These are phyloP conservation scores for Fomitopsis palustris DNA, from an alignment of 1,284 basidiomycete species.

Conservation along the genomic window DNA sequence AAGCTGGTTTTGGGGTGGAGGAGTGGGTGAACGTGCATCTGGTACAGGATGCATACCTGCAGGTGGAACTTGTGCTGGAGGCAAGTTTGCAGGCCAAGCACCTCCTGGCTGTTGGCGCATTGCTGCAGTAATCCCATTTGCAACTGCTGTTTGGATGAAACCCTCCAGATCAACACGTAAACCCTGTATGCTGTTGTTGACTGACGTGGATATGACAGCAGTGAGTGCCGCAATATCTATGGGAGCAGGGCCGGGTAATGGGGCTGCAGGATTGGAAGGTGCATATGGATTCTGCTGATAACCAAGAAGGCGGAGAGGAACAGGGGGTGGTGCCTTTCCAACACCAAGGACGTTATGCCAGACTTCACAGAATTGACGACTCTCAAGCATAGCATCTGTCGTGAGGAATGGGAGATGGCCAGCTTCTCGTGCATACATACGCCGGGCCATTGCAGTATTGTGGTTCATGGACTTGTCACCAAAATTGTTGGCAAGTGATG, in stretches of 20 bases:
- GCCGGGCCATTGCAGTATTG: not conserved
- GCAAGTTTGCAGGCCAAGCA: not conserved
- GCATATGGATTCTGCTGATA: not conserved
- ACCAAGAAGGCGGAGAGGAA: not conserved
- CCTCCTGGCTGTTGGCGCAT: no score
- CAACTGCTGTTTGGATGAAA: no score
- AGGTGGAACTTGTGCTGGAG: not conserved
- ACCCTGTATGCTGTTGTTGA: no score
- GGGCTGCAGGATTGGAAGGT: no score
- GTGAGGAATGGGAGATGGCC: slow-evolving; percentile 2
- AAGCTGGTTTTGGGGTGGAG: no score
- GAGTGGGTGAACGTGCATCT: no score
- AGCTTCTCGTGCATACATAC: not conserved
- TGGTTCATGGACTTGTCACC: not conserved
- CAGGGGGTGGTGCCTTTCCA: not conserved
- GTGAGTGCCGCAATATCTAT: no score
- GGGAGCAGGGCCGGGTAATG: no score
- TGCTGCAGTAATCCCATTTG: no score
- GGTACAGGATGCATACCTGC: no score
- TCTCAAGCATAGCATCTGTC: slow-evolving; percentile 2
- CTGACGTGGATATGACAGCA: no score
- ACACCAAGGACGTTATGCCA: slow-evolving; percentile 2
- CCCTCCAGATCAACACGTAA: no score
- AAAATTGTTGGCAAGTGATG: not conserved
- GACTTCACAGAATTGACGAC: not conserved